phyloP scores from a whole-genome alignment of 148 eudicot species.

The Vaccinium darrowii region DNA sequence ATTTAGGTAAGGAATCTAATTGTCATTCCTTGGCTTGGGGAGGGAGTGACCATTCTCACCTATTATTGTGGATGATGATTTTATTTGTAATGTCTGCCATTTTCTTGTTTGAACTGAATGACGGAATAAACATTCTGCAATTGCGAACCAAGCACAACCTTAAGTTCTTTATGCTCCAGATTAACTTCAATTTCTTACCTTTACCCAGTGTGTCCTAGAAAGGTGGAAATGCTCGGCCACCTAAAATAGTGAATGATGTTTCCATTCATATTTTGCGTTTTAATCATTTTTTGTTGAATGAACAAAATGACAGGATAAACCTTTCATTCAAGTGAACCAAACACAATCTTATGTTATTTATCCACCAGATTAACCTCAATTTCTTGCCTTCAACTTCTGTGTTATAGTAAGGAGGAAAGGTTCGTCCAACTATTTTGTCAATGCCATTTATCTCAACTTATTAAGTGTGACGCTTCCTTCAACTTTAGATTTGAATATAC shows the following conservation, averaged over 20 bases:
- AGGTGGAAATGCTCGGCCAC: no score
- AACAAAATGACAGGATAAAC: no score
- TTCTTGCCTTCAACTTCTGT: not conserved
- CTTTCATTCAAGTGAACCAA: not conserved
- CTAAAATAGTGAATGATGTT: no score
- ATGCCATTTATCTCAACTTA: not conserved
- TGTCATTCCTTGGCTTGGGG: not conserved
- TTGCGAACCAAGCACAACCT: no score
- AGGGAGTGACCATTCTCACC: no score
- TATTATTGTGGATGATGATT: not conserved
- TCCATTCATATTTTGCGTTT: no score
- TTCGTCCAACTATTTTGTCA: not conserved
- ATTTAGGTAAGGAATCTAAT: not conserved
- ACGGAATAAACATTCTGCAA: no score
- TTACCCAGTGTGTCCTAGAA: no score
- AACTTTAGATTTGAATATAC: no score
- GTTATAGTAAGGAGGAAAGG: not conserved
- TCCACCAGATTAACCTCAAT: not conserved
- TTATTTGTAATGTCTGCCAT: not conserved
- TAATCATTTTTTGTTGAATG: no score
- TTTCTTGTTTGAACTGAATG: not conserved
- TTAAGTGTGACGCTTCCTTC: not conserved
- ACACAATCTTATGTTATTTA: not conserved
- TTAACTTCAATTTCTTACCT: no score
- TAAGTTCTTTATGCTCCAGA: no score